Conservation (phyloP, 306 rosid genomes). For the Vigna mungo region DNA sequence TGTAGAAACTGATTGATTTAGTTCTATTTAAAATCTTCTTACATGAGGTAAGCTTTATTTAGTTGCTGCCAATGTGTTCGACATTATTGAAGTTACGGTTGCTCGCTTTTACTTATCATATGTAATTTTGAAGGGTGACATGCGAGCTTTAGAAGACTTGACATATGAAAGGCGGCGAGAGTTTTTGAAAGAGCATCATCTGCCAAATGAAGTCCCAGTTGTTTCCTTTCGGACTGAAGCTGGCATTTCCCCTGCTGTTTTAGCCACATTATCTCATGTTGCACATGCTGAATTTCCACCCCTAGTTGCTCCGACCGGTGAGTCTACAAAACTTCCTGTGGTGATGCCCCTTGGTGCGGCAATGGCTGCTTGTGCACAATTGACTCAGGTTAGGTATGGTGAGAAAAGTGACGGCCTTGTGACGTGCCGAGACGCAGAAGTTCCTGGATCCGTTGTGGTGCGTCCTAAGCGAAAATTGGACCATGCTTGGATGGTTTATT, state of each 20-base stretch:
- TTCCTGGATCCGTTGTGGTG: constrained; percentile 90
- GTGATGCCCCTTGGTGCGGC: constrained; percentile 94
- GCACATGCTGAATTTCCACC: constrained; percentile 95
- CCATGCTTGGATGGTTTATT: constrained; percentile 99
- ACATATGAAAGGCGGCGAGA: constrained; percentile 88
- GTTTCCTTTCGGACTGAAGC: constrained; percentile 94
- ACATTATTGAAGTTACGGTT: constrained; percentile 34
- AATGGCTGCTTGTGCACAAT: constrained; percentile 97
- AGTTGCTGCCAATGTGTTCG: background rate
- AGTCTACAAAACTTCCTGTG: constrained; percentile 78
- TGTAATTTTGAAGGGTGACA: constrained; percentile 76
- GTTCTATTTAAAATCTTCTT: constrained; percentile 4
- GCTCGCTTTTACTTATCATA: constrained; percentile 35
- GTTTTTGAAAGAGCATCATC: constrained; percentile 71
- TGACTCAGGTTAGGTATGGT: constrained; percentile 80
- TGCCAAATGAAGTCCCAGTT: constrained; percentile 80
- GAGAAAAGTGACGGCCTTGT: constrained; percentile 98
- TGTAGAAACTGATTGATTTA: background rate
- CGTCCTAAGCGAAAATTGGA: constrained; percentile 81
- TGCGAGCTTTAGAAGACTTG: constrained; percentile 94
- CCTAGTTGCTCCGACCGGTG: constrained; percentile 57
- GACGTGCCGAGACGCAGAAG: constrained; percentile 89
- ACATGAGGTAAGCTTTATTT: background rate
- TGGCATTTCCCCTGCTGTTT: constrained; percentile 75
- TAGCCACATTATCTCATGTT: constrained; percentile 83